A percentile compares a stretch with the other conserved stretches of the same genome.
These are phyloP conservation scores for Rhizopus microsporus DNA, from an alignment of 371 early-diverging fungal genomes.

Conservation along the genomic window DNA sequence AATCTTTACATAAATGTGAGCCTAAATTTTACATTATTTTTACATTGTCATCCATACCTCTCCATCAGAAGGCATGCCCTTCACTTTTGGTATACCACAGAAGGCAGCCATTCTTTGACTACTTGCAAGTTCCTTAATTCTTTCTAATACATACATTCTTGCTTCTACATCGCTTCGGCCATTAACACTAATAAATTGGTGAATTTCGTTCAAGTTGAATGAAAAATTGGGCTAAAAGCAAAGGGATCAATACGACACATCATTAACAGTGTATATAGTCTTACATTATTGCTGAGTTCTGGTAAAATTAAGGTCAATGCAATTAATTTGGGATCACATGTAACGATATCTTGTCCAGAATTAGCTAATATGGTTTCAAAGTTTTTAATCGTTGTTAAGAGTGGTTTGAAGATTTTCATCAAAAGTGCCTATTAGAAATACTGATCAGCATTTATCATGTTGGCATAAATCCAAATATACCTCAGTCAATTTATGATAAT, in stretches of 20 bases:
- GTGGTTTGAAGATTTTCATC: constrained; percentile 75
- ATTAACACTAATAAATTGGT: constrained; percentile 11
- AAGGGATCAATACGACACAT: not conserved
- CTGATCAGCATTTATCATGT: not conserved
- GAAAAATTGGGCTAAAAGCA: not conserved
- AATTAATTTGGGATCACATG: not conserved
- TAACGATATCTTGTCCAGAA: not conserved
- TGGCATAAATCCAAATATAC: constrained; percentile 4
- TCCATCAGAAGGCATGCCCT: constrained; percentile 44
- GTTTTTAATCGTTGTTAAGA: constrained; percentile 51
- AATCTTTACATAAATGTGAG: constrained; percentile 1
- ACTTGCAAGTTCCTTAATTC: constrained; percentile 27
- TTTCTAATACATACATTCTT: constrained; percentile 16
- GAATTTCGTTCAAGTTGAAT: constrained; percentile 18
- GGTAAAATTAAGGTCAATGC: not conserved
- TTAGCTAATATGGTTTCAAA: constrained; percentile 27
- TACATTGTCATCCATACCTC: constrained; percentile 8
- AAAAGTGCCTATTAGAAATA: constrained; percentile 66
- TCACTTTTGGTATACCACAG: constrained; percentile 34
- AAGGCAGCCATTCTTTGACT: constrained; percentile 39
- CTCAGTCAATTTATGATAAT: constrained; percentile 16
- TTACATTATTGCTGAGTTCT: constrained; percentile 9
- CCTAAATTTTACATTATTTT: not conserved
- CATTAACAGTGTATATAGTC: not conserved
- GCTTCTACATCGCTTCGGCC: constrained; percentile 22